Evolutionary conservation across 1,284 basidiomycete species (phyloP), one percentile per base, ranked within the genome.

Genomic region (Agaricales sp.): DNA sequence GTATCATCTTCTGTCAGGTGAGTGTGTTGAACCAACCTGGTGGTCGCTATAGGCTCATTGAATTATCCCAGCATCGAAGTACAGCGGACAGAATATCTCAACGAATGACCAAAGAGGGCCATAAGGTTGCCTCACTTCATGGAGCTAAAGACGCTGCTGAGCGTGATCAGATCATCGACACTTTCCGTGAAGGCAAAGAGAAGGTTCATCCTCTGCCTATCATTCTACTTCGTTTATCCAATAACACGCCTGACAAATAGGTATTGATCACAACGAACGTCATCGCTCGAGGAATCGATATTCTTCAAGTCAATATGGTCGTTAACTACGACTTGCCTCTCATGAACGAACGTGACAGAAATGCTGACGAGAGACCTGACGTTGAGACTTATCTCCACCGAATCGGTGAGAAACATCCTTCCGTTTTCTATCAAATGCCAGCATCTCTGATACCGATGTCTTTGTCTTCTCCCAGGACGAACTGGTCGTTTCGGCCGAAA

Each of bases 301-400:
- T 99, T 59, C 77, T 92, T 55, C 95, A 98, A 71, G 96, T 99
- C 56, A 99, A 98, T 71, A 93, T 97, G 90, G 92, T 96, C 18
- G 89, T 95, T 62, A 98, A 99, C 71, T 99, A 99, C 64, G 96
- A 99, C 65, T 78, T 99, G 47, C 96, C 96, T 0, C 73, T 91
- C 56, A 77, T 91, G 69, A 81, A 78, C 59, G 83, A 87, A 59
- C 76, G 81, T 14, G 71, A 73, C 49, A 70, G 70, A 55, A 57
- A 61, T 2, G 60, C 60, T 21, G 80, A 81, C 55, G 70, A 68
- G 43, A 68, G 65, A 55, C 91, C 93, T 0, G 96, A 99, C 64
- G 74, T 94, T 24, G 96, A 99, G 71, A 99, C 95, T 0, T 99
- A 99, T 64, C 84, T 99, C 51, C 96, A 99, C 69, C 84, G 96